Percentiles rank a stretch among this genome's conserved stretches.
These are phyloP conservation scores for Ascoidea rubescens DNA, from an alignment of 805 yeast genomes.

Conservation along the genomic window DNA sequence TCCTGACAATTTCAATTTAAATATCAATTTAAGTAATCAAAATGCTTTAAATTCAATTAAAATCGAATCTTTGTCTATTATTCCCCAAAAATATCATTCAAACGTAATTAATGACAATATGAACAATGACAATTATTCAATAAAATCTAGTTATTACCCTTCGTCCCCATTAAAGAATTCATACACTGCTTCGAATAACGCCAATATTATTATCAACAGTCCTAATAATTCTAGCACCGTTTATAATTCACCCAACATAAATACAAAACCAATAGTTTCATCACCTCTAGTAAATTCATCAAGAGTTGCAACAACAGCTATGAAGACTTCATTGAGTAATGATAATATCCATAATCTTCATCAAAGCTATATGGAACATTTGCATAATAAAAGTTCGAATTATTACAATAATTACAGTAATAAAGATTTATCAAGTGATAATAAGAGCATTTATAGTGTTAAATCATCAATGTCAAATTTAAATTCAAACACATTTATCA, in stretches of 20 bases:
- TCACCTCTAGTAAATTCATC: neutral
- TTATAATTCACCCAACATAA: too few relatives aligned
- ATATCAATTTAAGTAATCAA: neutral
- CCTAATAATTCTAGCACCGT: too few relatives aligned
- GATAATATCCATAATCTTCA: too few relatives aligned
- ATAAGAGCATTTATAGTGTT: too few relatives aligned
- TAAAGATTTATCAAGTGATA: too few relatives aligned
- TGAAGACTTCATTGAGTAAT: neutral
- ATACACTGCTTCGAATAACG: neutral
- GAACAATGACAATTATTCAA: neutral
- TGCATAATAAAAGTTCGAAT: too few relatives aligned
- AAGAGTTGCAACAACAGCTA: neutral
- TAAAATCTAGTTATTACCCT: neutral
- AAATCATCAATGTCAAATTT: neutral
- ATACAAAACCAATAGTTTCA: neutral
- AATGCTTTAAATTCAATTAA: neutral
- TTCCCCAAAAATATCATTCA: neutral
- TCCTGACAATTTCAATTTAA: conserved; percentile 1
- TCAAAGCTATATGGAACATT: too few relatives aligned
- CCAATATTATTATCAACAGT: too few relatives aligned
- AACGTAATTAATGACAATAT: neutral
- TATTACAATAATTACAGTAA: too few relatives aligned
- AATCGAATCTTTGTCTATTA: neutral
- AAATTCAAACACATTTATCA: neutral
- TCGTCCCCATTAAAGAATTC: neutral